Conservation (phyloP, 2,329 filamentous ascomycete species). For the Onygena corvina region DNA sequence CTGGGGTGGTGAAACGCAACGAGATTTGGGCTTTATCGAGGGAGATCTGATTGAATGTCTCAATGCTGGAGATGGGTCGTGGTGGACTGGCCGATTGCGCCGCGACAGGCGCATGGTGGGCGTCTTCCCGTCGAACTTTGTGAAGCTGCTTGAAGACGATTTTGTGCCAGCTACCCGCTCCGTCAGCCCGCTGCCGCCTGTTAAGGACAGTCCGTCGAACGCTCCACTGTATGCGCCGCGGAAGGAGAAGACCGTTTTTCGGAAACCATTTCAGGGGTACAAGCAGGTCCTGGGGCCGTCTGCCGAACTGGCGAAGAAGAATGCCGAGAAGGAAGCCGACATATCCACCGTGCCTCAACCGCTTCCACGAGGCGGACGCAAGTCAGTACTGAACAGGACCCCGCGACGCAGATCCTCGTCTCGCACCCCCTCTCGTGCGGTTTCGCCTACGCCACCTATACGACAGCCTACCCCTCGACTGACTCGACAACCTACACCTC, state of each 20-base stretch:
- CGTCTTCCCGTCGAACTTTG: slow-evolving; percentile 94
- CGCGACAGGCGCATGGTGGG: slow-evolving; percentile 85
- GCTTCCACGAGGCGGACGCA: background rate
- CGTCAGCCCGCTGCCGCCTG: slow-evolving; percentile 41
- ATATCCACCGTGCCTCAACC: background rate
- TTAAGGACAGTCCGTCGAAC: slow-evolving; percentile 21
- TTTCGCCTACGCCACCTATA: slow-evolving; percentile 7
- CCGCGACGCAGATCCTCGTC: slow-evolving; percentile 5
- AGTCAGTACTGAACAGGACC: background rate
- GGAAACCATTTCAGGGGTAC: slow-evolving; percentile 56
- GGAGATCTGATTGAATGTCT: slow-evolving; percentile 96
- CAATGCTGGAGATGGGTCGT: slow-evolving; percentile 92
- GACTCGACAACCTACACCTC: background rate
- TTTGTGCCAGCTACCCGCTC: slow-evolving; percentile 57
- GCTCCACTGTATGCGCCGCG: slow-evolving; percentile 43
- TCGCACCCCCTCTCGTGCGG: slow-evolving; percentile 7
- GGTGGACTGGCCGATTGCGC: slow-evolving; percentile 91
- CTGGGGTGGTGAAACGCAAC: slow-evolving; percentile 89
- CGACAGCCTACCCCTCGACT: background rate
- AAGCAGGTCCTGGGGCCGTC: slow-evolving; percentile 36
- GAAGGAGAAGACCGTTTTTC: slow-evolving; percentile 47
- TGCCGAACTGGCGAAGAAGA: slow-evolving; percentile 26
- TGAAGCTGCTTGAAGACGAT: slow-evolving; percentile 71
- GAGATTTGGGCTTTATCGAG: slow-evolving; percentile 92
- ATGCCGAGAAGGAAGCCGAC: slow-evolving; percentile 19